Conservation (phyloP, 2,329 filamentous ascomycete species). For the Colletotrichum neosansevieriae region DNA sequence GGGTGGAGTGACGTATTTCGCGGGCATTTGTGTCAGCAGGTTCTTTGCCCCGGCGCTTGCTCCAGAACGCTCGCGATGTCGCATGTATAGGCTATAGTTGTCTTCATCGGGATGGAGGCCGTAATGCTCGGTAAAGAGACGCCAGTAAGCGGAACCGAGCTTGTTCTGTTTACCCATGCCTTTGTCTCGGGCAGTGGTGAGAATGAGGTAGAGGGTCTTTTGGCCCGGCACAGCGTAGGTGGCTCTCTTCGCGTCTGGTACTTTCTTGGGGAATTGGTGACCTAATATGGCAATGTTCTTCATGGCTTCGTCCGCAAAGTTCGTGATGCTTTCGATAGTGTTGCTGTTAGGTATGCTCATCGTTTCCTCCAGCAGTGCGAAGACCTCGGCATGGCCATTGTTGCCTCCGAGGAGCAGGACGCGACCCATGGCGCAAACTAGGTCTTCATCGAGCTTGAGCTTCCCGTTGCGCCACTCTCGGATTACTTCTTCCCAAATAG, state of each 20-base stretch:
- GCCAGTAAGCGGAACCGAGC: constrained; percentile 83
- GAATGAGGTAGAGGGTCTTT: constrained; percentile 76
- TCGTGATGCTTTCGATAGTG: constrained; percentile 43
- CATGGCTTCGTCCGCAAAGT: constrained; percentile 41
- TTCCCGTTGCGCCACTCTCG: constrained; percentile 79
- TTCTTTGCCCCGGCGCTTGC: constrained; percentile 72
- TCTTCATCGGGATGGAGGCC: constrained; percentile 77
- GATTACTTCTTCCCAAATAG: constrained; percentile 85
- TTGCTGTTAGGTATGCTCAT: constrained; percentile 74
- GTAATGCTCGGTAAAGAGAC: constrained; percentile 71
- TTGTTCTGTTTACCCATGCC: constrained; percentile 61
- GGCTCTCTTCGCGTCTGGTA: constrained; percentile 29
- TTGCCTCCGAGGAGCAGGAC: constrained; percentile 73
- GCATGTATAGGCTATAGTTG: constrained; percentile 66
- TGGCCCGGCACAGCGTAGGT: constrained; percentile 59
- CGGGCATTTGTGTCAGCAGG: constrained; percentile 69
- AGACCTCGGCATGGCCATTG: constrained; percentile 72
- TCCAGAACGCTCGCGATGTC: constrained; percentile 75
- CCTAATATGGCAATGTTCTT: constrained; percentile 40
- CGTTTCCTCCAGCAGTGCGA: constrained; percentile 83
- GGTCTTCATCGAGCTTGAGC: constrained; percentile 79
- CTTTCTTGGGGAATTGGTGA: constrained; percentile 15
- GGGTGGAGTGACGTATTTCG: constrained; percentile 55
- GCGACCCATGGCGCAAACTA: constrained; percentile 85
- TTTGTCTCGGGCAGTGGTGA: constrained; percentile 72